A percentile compares a stretch with the other conserved stretches of the same genome.
These are phyloP conservation scores for Penicillium hordei DNA, from an alignment of 2,329 filamentous ascomycete species.

Conservation along the genomic window DNA sequence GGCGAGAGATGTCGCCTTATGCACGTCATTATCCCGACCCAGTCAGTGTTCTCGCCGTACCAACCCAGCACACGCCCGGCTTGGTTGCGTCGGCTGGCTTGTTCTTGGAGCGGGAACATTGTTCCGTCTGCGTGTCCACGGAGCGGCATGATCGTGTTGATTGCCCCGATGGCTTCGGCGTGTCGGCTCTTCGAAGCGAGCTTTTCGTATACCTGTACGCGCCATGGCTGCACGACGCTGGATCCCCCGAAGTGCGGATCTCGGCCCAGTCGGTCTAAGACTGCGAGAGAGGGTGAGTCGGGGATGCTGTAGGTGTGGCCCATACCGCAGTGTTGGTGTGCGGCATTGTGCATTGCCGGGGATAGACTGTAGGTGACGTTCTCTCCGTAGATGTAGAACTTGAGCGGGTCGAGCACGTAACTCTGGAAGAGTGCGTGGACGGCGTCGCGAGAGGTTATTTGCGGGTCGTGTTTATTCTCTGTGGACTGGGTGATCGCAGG, in stretches of 20 bases:
- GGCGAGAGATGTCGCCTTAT: conserved; percentile 45
- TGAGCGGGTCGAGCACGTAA: conserved; percentile 43
- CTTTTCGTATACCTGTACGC: conserved; percentile 41
- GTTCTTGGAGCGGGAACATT: conserved; percentile 39
- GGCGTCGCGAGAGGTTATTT: conserved; percentile 40
- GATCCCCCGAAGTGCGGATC: conserved; percentile 44
- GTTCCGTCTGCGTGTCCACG: conserved; percentile 38
- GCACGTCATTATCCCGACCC: conserved; percentile 45
- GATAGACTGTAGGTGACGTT: conserved; percentile 46
- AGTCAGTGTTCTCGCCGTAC: conserved; percentile 49
- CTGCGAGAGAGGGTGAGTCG: conserved; percentile 38
- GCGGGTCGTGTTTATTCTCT: conserved; percentile 31
- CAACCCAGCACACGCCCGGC: conserved; percentile 43
- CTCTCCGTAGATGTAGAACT: conserved; percentile 45
- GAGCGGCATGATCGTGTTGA: conserved; percentile 48
- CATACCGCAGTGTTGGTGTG: conserved; percentile 42
- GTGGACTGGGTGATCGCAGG: conserved; percentile 32
- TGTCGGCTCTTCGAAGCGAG: conserved; percentile 42
- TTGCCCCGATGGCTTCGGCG: conserved; percentile 47
- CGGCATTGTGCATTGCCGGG: conserved; percentile 46
- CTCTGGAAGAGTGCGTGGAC: conserved; percentile 42
- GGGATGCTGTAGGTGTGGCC: conserved; percentile 42
- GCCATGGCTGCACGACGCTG: conserved; percentile 47
- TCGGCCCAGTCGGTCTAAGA: conserved; percentile 39
- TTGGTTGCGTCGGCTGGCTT: conserved; percentile 45